Conservation (phyloP, 140 eudicot genomes). For the Erigeron philadelphicus region DNA sequence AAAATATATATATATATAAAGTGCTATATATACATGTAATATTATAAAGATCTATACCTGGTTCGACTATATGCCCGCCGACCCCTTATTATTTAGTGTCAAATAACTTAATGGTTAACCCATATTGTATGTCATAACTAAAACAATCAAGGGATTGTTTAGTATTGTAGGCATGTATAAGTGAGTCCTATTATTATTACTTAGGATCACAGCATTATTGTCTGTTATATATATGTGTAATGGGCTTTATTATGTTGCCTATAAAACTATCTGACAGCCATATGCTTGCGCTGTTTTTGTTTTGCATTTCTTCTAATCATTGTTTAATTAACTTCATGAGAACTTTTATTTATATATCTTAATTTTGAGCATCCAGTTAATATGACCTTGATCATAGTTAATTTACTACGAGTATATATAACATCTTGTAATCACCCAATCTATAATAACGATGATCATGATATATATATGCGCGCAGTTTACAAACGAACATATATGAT, state of each 20-base stretch:
- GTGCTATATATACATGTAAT: conserved; percentile 37
- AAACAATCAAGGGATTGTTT: conserved; percentile 27
- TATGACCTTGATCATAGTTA: not conserved
- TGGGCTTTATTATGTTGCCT: conserved; percentile 35
- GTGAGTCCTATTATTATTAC: conserved; percentile 21
- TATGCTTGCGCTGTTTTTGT: conserved; percentile 31
- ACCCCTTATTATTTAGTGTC: conserved; percentile 25
- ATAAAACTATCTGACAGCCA: conserved; percentile 22
- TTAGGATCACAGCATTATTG: conserved; percentile 26
- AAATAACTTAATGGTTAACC: conserved; percentile 30
- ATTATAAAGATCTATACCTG: conserved; percentile 39
- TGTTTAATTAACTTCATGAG: not conserved
- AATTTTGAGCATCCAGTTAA: not conserved
- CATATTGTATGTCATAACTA: conserved; percentile 20
- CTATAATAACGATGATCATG: too few species aligned
- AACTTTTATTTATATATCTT: not conserved
- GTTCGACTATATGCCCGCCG: conserved; percentile 26
- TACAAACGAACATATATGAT: too few species aligned
- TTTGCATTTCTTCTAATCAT: not conserved
- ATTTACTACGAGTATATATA: too few species aligned
- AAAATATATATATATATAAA: conserved; percentile 17
- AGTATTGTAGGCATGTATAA: conserved; percentile 24
- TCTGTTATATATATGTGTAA: conserved; percentile 22
- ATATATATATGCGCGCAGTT: too few species aligned
- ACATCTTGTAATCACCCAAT: not conserved